Percentiles rank a stretch among this genome's conserved stretches.
phyloP scores from a whole-genome alignment of 1,139 yeast genomes.

The Entelexis sorbosivorans region DNA sequence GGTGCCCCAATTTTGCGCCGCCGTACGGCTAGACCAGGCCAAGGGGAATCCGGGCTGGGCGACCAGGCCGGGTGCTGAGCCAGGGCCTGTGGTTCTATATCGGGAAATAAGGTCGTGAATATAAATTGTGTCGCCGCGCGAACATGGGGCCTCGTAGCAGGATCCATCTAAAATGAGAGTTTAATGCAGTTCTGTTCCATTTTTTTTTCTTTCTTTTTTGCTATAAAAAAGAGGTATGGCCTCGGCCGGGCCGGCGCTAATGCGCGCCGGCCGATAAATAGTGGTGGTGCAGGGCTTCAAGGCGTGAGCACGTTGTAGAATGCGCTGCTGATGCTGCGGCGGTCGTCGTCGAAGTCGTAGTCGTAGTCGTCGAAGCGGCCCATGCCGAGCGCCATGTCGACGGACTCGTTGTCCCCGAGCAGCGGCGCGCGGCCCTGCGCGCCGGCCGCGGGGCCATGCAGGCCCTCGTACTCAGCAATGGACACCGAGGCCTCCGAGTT shows the following conservation, averaged over 20 bases:
- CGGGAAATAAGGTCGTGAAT: neutral
- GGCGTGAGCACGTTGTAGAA: slow-evolving; percentile 20
- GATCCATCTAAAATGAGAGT: neutral
- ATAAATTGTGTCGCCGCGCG: neutral
- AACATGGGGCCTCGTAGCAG: neutral
- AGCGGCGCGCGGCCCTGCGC: slow-evolving; percentile 15
- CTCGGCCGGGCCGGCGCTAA: neutral
- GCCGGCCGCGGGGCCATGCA: slow-evolving; percentile 1
- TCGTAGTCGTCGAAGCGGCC: slow-evolving; percentile 23
- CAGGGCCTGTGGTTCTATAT: too few species aligned
- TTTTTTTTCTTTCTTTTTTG: neutral
- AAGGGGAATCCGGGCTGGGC: too few species aligned
- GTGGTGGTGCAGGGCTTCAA: neutral
- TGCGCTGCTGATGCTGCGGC: slow-evolving; percentile 21
- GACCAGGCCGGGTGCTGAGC: too few species aligned
- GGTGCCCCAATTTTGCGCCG: neutral
- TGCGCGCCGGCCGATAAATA: neutral
- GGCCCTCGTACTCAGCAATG: slow-evolving; percentile 21
- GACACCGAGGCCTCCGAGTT: slow-evolving; percentile 20
- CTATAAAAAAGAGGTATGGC: neutral
- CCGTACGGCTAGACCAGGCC: neutral
- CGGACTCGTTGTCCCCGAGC: slow-evolving; percentile 16
- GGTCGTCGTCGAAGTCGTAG: slow-evolving; percentile 15
- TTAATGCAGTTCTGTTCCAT: too few species aligned
- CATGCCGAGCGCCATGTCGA: slow-evolving; percentile 19